These are phyloP conservation scores for Darksidea phi DNA, from an alignment of 495 filamentous ascomycete species.

Conservation along the genomic window DNA sequence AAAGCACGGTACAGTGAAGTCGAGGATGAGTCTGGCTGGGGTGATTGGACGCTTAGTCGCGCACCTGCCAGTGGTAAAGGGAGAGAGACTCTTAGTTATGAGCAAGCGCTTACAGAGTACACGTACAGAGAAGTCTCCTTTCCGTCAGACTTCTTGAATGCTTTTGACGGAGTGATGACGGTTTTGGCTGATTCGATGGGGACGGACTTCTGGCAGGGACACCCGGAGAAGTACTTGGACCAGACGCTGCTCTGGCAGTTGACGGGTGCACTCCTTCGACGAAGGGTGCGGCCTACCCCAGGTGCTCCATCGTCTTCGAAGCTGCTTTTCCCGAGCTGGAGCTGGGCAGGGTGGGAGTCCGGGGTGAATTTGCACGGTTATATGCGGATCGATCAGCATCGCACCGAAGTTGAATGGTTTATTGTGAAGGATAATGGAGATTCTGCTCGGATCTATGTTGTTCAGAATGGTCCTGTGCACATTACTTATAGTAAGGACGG, in stretches of 20 bases:
- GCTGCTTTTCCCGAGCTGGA: slow-evolving; percentile 6
- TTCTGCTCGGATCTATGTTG: neutral
- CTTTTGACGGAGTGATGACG: neutral
- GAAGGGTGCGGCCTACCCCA: neutral
- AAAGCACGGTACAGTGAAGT: neutral
- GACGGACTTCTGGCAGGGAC: neutral
- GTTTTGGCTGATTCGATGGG: neutral
- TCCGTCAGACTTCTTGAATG: neutral
- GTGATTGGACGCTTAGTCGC: neutral
- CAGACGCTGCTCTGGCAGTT: neutral
- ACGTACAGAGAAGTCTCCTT: neutral
- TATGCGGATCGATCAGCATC: neutral
- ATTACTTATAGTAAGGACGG: neutral
- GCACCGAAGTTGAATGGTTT: neutral
- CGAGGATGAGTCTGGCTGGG: neutral
- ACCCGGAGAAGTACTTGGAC: neutral
- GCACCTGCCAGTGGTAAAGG: neutral
- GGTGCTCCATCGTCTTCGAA: neutral
- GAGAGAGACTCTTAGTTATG: neutral
- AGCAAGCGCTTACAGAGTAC: neutral
- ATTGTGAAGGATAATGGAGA: neutral
- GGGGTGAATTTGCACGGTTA: neutral
- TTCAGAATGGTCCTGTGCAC: neutral
- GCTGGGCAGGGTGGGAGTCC: slow-evolving; percentile 5
- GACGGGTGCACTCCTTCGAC: neutral